Percentiles rank a stretch among this genome's conserved stretches.
Evolutionary conservation across 257 asterid genomes (phyloP).

Genomic region (Scutellaria galericulata): DNA sequence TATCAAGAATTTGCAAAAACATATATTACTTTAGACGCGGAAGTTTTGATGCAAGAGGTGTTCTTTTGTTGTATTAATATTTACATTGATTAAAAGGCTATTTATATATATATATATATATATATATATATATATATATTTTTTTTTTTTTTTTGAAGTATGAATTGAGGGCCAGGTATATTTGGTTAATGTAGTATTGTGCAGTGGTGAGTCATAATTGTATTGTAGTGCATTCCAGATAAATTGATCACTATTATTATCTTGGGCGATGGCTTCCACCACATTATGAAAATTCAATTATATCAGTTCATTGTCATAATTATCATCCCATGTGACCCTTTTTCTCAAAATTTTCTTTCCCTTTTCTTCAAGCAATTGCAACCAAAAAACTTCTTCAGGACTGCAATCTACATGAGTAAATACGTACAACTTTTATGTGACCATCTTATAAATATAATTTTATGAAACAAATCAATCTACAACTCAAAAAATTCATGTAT

Average conservation of each 20-base stretch:
- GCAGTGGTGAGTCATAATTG: slow-evolving; percentile 20
- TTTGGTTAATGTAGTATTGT: not conserved
- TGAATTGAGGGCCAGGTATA: not conserved
- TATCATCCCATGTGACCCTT: slow-evolving; percentile 37
- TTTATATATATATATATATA: too few species aligned
- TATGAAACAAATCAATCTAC: too few species aligned
- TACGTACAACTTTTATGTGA: not conserved
- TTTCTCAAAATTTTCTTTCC: slow-evolving; percentile 19
- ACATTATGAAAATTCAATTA: not conserved
- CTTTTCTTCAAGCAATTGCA: slow-evolving; percentile 47
- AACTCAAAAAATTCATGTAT: too few species aligned
- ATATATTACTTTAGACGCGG: too few species aligned
- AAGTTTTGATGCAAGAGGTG: too few species aligned
- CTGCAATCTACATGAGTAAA: not conserved
- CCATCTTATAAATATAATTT: too few species aligned
- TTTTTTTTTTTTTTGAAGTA: not conserved
- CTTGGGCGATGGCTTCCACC: slow-evolving; percentile 1
- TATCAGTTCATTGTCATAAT: slow-evolving; percentile 27
- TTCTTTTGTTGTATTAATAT: too few species aligned
- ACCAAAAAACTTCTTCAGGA: slow-evolving; percentile 31
- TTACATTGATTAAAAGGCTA: too few species aligned
- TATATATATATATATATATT: too few species aligned
- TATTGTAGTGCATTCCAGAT: slow-evolving; percentile 37
- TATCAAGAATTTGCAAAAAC: too few species aligned
- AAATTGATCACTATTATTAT: not conserved